Percentiles rank a stretch among this genome's conserved stretches.
These are phyloP conservation scores for Blastobotrys proliferans DNA, from an alignment of 1,139 yeast species.

Conservation along the genomic window DNA sequence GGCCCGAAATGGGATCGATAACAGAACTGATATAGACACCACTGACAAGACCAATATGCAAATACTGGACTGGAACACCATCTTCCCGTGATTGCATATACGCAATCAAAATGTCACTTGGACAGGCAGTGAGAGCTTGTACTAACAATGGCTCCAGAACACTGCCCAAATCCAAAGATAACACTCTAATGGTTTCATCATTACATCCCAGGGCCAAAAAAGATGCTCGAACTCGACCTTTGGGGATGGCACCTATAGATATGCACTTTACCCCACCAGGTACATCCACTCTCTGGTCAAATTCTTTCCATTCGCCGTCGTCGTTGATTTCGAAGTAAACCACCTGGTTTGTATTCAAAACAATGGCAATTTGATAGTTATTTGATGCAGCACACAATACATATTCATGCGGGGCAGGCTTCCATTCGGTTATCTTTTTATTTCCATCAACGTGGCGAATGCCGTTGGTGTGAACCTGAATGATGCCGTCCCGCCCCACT, in stretches of 20 bases:
- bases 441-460: conserved; percentile 55
- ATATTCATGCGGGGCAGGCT: conserved; percentile 62
- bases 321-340: conserved; percentile 80
- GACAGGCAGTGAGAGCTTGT: conserved; percentile 64
- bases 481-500: conserved; percentile 58
- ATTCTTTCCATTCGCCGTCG: conserved; percentile 64
- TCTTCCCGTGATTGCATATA: conserved; percentile 31
- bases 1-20: conserved; percentile 58
- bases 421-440: conserved; percentile 56
- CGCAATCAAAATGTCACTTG: conserved; percentile 47
- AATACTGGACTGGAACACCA: conserved; percentile 27
- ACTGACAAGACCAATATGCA: conserved; percentile 77
- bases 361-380: conserved; percentile 63
- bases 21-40: conserved; percentile 72
- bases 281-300: conserved; percentile 58
- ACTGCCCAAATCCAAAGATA: conserved; percentile 61
- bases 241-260: conserved; percentile 52
- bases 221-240: conserved; percentile 47
- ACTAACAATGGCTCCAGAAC: conserved; percentile 60
- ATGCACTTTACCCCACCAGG: conserved; percentile 49
- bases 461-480: conserved; percentile 75
- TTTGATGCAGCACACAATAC: conserved; percentile 61
- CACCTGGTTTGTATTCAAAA: conserved; percentile 66
- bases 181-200: conserved; percentile 65
- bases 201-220: conserved; percentile 67